Evolutionary conservation across 2,329 filamentous ascomycete genomes (phyloP).

Genomic region (Apiospora aurea): DNA sequence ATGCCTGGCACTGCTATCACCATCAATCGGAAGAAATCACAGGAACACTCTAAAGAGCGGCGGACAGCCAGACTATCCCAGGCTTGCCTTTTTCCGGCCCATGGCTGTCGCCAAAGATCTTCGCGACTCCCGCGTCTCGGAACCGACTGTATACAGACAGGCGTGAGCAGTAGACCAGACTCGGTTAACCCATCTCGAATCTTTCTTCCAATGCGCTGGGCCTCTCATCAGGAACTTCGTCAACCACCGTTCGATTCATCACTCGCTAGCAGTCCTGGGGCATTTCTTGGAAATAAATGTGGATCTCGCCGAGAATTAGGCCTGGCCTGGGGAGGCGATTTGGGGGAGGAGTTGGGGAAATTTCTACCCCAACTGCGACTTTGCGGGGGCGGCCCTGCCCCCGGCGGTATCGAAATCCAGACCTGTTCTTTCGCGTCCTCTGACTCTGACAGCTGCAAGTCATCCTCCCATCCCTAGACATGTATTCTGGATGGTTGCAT

Average conservation of each 20-base stretch:
- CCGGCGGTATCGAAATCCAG: not conserved
- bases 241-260: conserved; percentile 16
- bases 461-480: not conserved
- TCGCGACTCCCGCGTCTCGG: not conserved
- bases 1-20: not conserved
- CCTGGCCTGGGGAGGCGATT: conserved; percentile 7
- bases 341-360: conserved; percentile 12
- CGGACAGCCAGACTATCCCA: not conserved
- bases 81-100: not conserved
- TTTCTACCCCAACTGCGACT: conserved; percentile 10
- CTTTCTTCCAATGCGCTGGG: not conserved
- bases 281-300: not conserved
- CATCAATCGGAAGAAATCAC: not conserved
- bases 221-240: not conserved
- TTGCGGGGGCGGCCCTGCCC: not conserved
- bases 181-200: not conserved
- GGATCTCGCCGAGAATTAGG: conserved; percentile 12
- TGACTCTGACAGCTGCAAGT: not conserved
- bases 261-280: not conserved
- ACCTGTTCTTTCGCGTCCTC: not conserved
- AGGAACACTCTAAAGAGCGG: not conserved
- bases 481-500: not conserved
- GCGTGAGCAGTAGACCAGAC: not conserved
- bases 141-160: not conserved
- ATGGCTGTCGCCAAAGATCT: not conserved